Percentiles rank a stretch among this genome's conserved stretches.
Evolutionary conservation across 192 early-diverging fungal species (phyloP).

Genomic region (Haplosporangium gracile): DNA sequence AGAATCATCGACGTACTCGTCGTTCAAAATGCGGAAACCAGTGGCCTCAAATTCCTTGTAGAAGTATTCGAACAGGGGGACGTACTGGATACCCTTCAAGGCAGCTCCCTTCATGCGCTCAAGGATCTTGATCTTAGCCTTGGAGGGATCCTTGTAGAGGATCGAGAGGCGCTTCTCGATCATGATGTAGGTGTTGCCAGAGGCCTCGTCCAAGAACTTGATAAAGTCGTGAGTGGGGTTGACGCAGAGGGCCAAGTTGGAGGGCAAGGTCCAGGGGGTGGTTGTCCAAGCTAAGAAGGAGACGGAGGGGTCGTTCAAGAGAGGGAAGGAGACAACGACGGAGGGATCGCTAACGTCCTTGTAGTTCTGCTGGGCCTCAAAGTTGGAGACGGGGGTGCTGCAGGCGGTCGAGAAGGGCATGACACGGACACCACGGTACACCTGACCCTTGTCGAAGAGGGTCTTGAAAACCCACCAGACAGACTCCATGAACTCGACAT

Average conservation of each 20-base stretch:
- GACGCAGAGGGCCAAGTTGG: slow-evolving; percentile 94
- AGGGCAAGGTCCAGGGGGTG: slow-evolving; percentile 98
- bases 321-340: slow-evolving; percentile 95
- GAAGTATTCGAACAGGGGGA: slow-evolving; percentile 92
- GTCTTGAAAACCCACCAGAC: slow-evolving; percentile 99
- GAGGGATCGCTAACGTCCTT: slow-evolving; percentile 98
- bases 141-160: slow-evolving; percentile 95
- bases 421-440: slow-evolving; percentile 93
- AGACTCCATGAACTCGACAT: slow-evolving; percentile 97
- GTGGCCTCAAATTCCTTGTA: slow-evolving; percentile 75
- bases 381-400: slow-evolving; percentile 95
- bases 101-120: slow-evolving; percentile 81
- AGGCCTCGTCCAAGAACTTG: slow-evolving; percentile 90
- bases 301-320: slow-evolving; percentile 83
- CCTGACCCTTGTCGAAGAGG: slow-evolving; percentile 93
- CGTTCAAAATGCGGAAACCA: slow-evolving; percentile 89
- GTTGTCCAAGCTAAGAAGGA: slow-evolving; percentile 97
- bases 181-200: slow-evolving; percentile 89
- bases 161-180: slow-evolving; percentile 86
- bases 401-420: slow-evolving; percentile 98
- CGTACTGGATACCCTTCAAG: slow-evolving; percentile 90
- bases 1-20: slow-evolving; percentile 93
- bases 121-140: slow-evolving; percentile 92
- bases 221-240: slow-evolving; percentile 95
- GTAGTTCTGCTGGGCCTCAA: slow-evolving; percentile 97